Percentiles rank a stretch among this genome's conserved stretches.
phyloP scores from a whole-genome alignment of 495 filamentous ascomycete genomes.

The Tuber melanosporum region DNA sequence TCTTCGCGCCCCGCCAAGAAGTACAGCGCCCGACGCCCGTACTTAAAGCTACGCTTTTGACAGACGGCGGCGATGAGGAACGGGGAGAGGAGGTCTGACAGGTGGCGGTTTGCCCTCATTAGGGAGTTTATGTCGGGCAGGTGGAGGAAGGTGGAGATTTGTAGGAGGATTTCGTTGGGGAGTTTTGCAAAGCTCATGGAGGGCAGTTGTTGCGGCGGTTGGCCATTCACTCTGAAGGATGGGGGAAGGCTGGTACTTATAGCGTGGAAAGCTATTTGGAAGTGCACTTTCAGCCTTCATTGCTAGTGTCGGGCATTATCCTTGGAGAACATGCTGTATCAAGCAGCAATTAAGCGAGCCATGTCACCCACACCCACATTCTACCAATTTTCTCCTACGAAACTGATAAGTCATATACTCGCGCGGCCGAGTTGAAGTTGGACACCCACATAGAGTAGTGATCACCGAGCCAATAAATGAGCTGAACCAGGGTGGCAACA shows the following conservation, averaged over 20 bases:
- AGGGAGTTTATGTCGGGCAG: not conserved
- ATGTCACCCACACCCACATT: too few species aligned
- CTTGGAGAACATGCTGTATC: not conserved
- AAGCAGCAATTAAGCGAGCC: not conserved
- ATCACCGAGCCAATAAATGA: too few species aligned
- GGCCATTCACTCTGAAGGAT: not conserved
- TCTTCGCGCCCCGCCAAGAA: not conserved
- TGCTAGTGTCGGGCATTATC: not conserved
- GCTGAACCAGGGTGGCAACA: too few species aligned
- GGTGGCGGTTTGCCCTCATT: not conserved
- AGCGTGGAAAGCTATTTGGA: not conserved
- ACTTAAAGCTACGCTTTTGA: not conserved
- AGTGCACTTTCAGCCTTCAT: not conserved
- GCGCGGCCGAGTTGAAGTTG: too few species aligned
- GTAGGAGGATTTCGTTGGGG: not conserved
- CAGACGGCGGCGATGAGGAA: not conserved
- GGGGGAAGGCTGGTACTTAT: not conserved
- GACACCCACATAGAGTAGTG: too few species aligned
- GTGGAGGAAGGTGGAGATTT: not conserved
- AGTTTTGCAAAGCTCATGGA: not conserved
- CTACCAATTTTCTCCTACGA: too few species aligned
- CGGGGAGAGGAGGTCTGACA: not conserved
- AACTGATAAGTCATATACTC: too few species aligned
- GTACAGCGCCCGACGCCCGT: not conserved
- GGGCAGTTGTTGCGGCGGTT: not conserved